Percentiles rank a stretch among this genome's conserved stretches.
These are phyloP conservation scores for Cutaneotrichosporon sp. DNA, from an alignment of 1,284 basidiomycete genomes.

Conservation along the genomic window DNA sequence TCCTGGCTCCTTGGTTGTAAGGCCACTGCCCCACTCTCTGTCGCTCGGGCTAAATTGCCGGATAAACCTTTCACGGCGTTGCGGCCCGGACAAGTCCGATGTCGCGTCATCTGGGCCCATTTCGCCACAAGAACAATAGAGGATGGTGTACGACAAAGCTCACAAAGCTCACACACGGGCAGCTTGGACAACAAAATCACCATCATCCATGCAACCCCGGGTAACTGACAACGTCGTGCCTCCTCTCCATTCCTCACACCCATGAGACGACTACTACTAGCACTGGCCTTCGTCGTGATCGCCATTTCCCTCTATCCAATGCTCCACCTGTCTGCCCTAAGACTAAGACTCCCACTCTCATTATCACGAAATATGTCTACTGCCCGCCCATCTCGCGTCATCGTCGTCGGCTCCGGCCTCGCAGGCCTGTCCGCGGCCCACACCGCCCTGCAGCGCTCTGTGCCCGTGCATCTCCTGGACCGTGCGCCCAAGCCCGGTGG, in stretches of 20 bases:
- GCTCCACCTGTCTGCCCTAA: not conserved
- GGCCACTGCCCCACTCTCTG: too few species aligned
- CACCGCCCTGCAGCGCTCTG: slow-evolving; percentile 4
- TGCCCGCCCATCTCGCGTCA: slow-evolving; percentile 1
- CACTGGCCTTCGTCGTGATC: not conserved
- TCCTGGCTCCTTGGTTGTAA: too few species aligned
- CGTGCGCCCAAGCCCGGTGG: slow-evolving; percentile 11
- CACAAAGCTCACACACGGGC: not conserved
- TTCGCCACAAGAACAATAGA: too few species aligned
- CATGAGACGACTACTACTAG: not conserved
- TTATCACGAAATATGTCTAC: not conserved
- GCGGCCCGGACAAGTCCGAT: too few species aligned
- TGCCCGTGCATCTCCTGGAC: slow-evolving; percentile 14
- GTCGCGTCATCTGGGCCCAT: too few species aligned
- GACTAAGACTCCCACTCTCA: not conserved
- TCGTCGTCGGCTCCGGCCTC: slow-evolving; percentile 15
- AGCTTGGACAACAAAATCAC: too few species aligned
- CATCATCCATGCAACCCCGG: not conserved
- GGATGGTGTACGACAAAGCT: too few species aligned
- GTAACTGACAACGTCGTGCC: too few species aligned
- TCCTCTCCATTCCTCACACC: not conserved
- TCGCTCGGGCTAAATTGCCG: too few species aligned
- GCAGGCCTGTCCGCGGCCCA: slow-evolving; percentile 13
- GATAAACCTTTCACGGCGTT: too few species aligned
- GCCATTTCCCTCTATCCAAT: not conserved